Base-by-base conservation (phyloP, 2,329 filamentous ascomycete genomes). In the Stachybotrys chartarum region DNA sequence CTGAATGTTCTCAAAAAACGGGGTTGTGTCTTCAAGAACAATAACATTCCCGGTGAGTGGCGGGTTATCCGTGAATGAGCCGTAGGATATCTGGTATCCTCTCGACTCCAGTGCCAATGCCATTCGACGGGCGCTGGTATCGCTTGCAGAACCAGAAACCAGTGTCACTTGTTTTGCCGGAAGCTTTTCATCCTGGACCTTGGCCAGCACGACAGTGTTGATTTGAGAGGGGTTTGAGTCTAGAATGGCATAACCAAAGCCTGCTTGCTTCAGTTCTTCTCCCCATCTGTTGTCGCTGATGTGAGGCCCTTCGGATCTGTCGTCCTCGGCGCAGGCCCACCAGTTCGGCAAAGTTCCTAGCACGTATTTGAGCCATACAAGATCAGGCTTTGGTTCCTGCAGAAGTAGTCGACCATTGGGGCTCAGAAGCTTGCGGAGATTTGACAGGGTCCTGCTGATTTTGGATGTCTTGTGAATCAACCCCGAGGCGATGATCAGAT, bases 401-500 rank as follows among this genome's bases (percentile, higher is more conserved):
- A 72, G 50, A 7, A 69, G 50, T 0, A 73, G 58, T 24, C 61
- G 60, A 0, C 72, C 73, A 8, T 63, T 61, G 0, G 69, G 67
- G 6, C 61, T 58, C 2, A 75, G 58, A 1, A 73, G 58, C 53
- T 55, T 62, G 0, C 71, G 67, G 0, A 70, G 59, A 52, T 77
- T 70, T 4, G 35, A 30, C 16, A 69, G 59, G n/a, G 59, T 68
- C 47, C 63, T 35, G 45, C 52, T 55, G 51, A 71, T 50, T 54
- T 53, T 46, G 3, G 47, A 35, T 0, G 74, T 75, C 1, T 72
- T 69, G 50, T 77, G 72, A 0, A 79, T 46, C 0, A 71, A 67
- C 24, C 68, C 64, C 5, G 66, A 61, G 0, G 69, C 70, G 17
- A 76, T 58, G 30, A 77, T 57, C 6, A 76, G 30, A 46, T 77